Evolutionary conservation across 2,329 filamentous ascomycete species (phyloP).

Genomic region (Neonectria faginata): DNA sequence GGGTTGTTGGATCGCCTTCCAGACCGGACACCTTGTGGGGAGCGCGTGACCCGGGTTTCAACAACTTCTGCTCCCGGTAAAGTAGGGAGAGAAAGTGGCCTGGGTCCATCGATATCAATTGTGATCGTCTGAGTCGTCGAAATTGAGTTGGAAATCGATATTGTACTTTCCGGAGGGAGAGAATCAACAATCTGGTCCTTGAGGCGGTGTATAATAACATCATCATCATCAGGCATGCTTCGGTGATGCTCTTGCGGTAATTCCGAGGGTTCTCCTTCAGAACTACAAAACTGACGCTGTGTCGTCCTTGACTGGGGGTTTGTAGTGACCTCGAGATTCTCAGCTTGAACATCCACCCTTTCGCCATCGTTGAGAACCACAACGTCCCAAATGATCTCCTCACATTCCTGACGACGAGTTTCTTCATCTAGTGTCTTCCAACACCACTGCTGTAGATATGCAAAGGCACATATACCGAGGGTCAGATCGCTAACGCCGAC

Average conservation of each 20-base stretch:
- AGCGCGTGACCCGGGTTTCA: slow-evolving; percentile 58
- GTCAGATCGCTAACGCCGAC: slow-evolving; percentile 72
- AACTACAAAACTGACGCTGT: slow-evolving; percentile 12
- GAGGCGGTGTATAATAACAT: slow-evolving; percentile 58
- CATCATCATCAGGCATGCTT: slow-evolving; percentile 49
- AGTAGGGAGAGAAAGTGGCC: slow-evolving; percentile 63
- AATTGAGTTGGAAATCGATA: slow-evolving; percentile 70
- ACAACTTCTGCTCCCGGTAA: slow-evolving; percentile 70
- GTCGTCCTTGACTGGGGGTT: slow-evolving; percentile 8
- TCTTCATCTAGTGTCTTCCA: slow-evolving; percentile 64
- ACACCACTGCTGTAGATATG: slow-evolving; percentile 70
- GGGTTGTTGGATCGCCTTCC: slow-evolving; percentile 38
- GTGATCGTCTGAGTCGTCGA: slow-evolving; percentile 73
- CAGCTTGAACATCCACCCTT: slow-evolving; percentile 64
- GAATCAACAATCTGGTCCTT: slow-evolving; percentile 67
- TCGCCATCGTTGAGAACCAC: slow-evolving; percentile 71
- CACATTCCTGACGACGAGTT: slow-evolving; percentile 57
- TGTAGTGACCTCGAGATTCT: not conserved
- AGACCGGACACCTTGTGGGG: slow-evolving; percentile 27
- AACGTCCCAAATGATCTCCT: slow-evolving; percentile 75
- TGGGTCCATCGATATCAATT: slow-evolving; percentile 69
- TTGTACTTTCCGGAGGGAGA: slow-evolving; percentile 66
- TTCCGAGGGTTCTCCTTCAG: slow-evolving; percentile 7
- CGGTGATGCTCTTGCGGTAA: slow-evolving; percentile 1
- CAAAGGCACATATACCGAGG: slow-evolving; percentile 69